Percentiles rank a stretch among this genome's conserved stretches.
Evolutionary conservation across 306 rosid genomes (phyloP).

Genomic region (Crotalaria pallida): DNA sequence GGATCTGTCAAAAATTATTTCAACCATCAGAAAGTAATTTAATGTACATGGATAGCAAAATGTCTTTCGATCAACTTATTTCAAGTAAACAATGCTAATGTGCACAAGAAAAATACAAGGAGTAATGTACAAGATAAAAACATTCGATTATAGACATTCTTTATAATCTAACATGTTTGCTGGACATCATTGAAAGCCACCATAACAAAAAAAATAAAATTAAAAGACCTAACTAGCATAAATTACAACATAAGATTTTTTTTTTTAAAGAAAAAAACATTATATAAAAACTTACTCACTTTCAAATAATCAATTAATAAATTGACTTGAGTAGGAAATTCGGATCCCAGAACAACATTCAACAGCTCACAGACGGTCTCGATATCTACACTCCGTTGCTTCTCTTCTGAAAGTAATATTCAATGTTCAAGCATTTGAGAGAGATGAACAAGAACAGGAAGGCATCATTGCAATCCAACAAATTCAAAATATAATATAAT

Average conservation of each 20-base stretch:
- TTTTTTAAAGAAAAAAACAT: no score
- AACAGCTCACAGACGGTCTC: constrained; percentile 55
- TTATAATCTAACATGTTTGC: not conserved
- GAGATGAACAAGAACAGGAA: constrained; percentile 12
- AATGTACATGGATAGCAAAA: not conserved
- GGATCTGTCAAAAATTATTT: constrained; percentile 37
- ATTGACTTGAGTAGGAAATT: constrained; percentile 43
- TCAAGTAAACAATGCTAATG: not conserved
- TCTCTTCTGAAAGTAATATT: constrained; percentile 50
- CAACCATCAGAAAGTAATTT: constrained; percentile 23
- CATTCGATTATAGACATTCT: not conserved
- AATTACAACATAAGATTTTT: not conserved
- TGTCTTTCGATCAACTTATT: constrained; percentile 1
- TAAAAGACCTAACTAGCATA: not conserved
- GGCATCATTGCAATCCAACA: not conserved
- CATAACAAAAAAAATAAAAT: not conserved
- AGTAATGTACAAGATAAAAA: constrained; percentile 5
- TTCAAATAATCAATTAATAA: constrained; percentile 46
- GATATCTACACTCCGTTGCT: constrained; percentile 58
- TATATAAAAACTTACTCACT: constrained; percentile 34
- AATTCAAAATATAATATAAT: constrained; percentile 12
- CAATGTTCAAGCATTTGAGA: constrained; percentile 6
- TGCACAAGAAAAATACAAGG: constrained; percentile 1
- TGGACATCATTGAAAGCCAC: not conserved
- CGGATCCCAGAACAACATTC: constrained; percentile 44